Evolutionary conservation across 495 filamentous ascomycete genomes (phyloP), one percentile per base, ranked within the genome.

Genomic region (Neurospora tetrasperma): DNA sequence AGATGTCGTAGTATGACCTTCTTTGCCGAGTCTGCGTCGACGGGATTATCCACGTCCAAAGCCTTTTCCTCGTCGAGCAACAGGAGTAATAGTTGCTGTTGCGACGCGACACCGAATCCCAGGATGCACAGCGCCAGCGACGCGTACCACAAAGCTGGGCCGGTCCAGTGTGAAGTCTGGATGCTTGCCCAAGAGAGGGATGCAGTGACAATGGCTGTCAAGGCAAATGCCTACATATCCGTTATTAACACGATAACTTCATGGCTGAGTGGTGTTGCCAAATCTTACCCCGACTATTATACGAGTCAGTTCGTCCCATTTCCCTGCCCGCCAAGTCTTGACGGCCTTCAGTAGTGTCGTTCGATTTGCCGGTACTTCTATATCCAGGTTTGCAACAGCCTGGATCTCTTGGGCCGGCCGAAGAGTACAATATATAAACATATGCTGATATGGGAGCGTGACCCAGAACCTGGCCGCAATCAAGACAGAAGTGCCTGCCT

Each of bases 121-220:
- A 16, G 70, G 3, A 73, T 48, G 0, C 66, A 73, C 0, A 69
- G 46, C 18, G 72, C 40, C 0, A 73, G 18, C 23, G 66, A 35
- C 1, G 72, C 72, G 38, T 70, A 73, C 72, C 72, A 73, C 12
- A 73, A 70, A 2, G 72, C 72, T 11, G 68, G 66, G 1, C 72
- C 72, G 40, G 70, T 62, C 72, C 72, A 73, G 42, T 70, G 42
- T 11, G 72, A 73, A 38, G 4, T 40, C 1, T 3, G 0, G 18
- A 73, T 68, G 38, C 70, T 73, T 4, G 0, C 0, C 68, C 66
- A 70, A 1, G 42, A 70, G 11, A 73, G 42, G 5, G 72, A 73
- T 1, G 72, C 68, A 16, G 72, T 73, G 5, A 70, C 38, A 43
- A 73, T 73, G 11, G 68, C 72, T 3, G 72, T 73, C n/a, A 73